Evolutionary conservation across 768 basidiomycete genomes (phyloP).

Genomic region (Phlebiopsis flavidoalba): DNA sequence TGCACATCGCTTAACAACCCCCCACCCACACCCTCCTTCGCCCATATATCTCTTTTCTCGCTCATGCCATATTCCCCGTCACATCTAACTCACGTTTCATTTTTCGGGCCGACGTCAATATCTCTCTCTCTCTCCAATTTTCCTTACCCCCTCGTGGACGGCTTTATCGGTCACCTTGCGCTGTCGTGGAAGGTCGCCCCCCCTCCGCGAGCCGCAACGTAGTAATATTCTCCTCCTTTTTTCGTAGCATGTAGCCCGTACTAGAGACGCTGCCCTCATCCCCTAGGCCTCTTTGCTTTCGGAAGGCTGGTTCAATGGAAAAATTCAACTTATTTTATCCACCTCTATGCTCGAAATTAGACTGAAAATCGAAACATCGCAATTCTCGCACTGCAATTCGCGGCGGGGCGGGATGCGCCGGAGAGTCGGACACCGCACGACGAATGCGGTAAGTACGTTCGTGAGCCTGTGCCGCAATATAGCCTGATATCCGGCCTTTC

Average conservation of each 20-base stretch:
- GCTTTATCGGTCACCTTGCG: neutral
- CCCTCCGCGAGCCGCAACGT: neutral
- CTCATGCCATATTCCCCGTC: neutral
- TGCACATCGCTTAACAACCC: slow-evolving; percentile 2
- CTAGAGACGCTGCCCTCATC: slow-evolving; percentile 4
- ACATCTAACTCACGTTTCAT: neutral
- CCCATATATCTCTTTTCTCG: neutral
- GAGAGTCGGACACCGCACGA: too few relatives aligned
- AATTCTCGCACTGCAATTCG: too few relatives aligned
- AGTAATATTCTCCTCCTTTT: neutral
- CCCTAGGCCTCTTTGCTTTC: neutral
- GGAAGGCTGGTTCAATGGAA: neutral
- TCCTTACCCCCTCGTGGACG: neutral
- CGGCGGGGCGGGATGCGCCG: too few relatives aligned
- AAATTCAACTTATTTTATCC: neutral
- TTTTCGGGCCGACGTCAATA: neutral
- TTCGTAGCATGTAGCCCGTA: slow-evolving; percentile 2
- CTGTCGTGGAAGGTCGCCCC: neutral
- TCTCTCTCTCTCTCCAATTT: neutral
- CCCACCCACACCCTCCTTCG: slow-evolving; percentile 1
- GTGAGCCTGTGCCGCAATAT: too few relatives aligned
- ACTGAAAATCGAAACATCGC: too few relatives aligned
- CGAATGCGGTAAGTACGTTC: too few relatives aligned
- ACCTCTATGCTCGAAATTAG: neutral
- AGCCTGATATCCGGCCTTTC: too few relatives aligned